Evolutionary conservation across 805 yeast genomes (phyloP).

Genomic region (Jamesozyma lodderae): DNA sequence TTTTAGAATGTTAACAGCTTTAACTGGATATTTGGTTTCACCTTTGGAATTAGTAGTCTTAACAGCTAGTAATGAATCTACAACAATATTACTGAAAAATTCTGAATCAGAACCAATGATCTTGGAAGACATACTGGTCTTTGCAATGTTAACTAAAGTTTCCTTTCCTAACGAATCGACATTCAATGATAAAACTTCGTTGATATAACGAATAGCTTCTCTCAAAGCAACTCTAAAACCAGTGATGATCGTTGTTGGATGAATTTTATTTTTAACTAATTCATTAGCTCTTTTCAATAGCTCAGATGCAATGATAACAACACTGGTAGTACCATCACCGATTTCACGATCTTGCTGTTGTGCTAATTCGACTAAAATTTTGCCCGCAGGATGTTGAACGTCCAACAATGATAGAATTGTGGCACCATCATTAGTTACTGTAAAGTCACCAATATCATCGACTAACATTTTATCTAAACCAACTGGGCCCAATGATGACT

Average conservation of each 20-base stretch:
- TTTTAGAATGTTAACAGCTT: constrained; percentile 90
- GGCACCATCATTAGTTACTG: constrained; percentile 98
- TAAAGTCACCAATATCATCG: constrained; percentile 97
- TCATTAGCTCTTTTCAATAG: constrained; percentile 87
- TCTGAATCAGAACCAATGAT: constrained; percentile 91
- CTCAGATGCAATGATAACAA: constrained; percentile 92
- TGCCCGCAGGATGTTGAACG: constrained; percentile 98
- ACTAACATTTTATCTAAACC: constrained; percentile 98
- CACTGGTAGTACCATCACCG: constrained; percentile 97
- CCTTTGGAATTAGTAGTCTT: constrained; percentile 84
- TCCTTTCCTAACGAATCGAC: constrained; percentile 78
- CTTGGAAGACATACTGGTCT: constrained; percentile 94
- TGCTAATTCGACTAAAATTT: constrained; percentile 91
- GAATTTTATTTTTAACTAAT: constrained; percentile 84
- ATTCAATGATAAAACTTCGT: constrained; percentile 72
- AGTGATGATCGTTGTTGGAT: constrained; percentile 95
- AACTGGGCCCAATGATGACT: constrained; percentile 94
- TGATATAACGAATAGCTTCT: constrained; percentile 82
- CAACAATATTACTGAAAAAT: constrained; percentile 83
- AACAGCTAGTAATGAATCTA: constrained; percentile 91
- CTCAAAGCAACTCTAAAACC: constrained; percentile 90
- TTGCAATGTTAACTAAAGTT: constrained; percentile 81
- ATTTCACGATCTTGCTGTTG: constrained; percentile 98
- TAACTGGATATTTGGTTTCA: constrained; percentile 87
- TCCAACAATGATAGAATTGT: constrained; percentile 84